Conservation (phyloP, 2,329 filamentous ascomycete genomes). For the Trichoderma harzianum region DNA sequence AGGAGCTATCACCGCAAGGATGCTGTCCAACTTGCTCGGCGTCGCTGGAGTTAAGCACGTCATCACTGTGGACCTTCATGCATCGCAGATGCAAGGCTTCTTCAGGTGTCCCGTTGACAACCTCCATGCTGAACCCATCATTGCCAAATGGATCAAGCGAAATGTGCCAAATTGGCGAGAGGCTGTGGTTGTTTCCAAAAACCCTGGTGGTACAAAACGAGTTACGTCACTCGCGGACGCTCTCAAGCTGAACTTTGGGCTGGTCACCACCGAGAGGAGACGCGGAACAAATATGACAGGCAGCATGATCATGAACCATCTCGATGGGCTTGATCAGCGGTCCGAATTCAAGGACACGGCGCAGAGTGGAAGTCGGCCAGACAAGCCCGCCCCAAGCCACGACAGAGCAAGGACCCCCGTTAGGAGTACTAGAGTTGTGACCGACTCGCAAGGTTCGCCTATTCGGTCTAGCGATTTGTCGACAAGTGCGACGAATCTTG, state of each 20-base stretch:
- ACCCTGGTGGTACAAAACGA: constrained; percentile 93
- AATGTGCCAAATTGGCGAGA: constrained; percentile 86
- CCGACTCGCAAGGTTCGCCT: constrained; percentile 45
- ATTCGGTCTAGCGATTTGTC: constrained; percentile 29
- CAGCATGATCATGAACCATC: constrained; percentile 71
- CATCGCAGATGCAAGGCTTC: constrained; percentile 99
- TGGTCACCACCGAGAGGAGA: constrained; percentile 82
- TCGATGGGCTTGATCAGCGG: constrained; percentile 57
- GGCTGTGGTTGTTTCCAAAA: constrained; percentile 96
- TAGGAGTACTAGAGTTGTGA: constrained; percentile 33
- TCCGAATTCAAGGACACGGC: constrained; percentile 37
- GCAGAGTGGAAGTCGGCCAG: constrained; percentile 23
- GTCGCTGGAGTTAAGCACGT: constrained; percentile 96
- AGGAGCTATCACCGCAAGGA: constrained; percentile 92
- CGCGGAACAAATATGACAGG: constrained; percentile 68
- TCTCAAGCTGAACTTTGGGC: constrained; percentile 94
- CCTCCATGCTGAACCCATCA: constrained; percentile 89
- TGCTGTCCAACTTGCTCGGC: constrained; percentile 91
- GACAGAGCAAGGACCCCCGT: constrained; percentile 24
- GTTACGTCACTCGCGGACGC: constrained; percentile 95
- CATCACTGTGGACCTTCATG: constrained; percentile 94
- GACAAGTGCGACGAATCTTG: constrained; percentile 1
- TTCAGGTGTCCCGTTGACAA: constrained; percentile 98
- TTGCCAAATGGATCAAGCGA: constrained; percentile 90
- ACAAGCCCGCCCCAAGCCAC: constrained; percentile 20